phyloP scores from a whole-genome alignment of 345 rosid genomes.

The Geranium rotundifolium region DNA sequence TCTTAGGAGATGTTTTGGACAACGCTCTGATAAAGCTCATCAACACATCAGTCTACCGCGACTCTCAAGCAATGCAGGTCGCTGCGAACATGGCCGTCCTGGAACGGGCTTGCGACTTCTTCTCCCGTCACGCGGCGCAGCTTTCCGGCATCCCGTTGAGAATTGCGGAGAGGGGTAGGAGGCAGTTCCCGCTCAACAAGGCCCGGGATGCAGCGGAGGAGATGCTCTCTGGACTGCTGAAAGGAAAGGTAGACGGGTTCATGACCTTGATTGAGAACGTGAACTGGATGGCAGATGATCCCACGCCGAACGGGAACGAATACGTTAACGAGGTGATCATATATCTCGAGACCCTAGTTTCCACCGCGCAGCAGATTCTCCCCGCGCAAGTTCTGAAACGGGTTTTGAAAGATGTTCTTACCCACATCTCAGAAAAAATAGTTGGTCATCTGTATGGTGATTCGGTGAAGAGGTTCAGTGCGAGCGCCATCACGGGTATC shows the following conservation, averaged over 20 bases:
- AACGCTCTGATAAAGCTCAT: slow-evolving; percentile 77
- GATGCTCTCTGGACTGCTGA: slow-evolving; percentile 81
- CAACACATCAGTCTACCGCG: slow-evolving; percentile 67
- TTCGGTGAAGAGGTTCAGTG: slow-evolving; percentile 67
- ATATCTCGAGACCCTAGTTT: slow-evolving; percentile 81
- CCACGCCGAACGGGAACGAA: slow-evolving; percentile 70
- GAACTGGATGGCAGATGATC: slow-evolving; percentile 90
- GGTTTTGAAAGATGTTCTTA: slow-evolving; percentile 69
- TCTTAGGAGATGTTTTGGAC: slow-evolving; percentile 73
- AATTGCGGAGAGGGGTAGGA: slow-evolving; percentile 90
- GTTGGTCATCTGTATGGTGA: slow-evolving; percentile 60
- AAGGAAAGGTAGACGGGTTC: slow-evolving; percentile 82
- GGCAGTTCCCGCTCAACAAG: slow-evolving; percentile 79
- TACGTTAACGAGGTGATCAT: slow-evolving; percentile 89
- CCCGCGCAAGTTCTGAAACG: slow-evolving; percentile 69
- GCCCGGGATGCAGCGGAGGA: slow-evolving; percentile 89
- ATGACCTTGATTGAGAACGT: slow-evolving; percentile 85
- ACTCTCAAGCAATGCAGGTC: slow-evolving; percentile 92
- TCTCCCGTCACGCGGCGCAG: slow-evolving; percentile 90
- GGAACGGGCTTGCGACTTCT: slow-evolving; percentile 97
- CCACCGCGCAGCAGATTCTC: slow-evolving; percentile 94
- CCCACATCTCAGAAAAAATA: slow-evolving; percentile 75
- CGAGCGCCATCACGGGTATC: slow-evolving; percentile 69
- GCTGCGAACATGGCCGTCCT: slow-evolving; percentile 96
- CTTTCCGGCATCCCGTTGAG: slow-evolving; percentile 85